Evolutionary conservation across 2,329 filamentous ascomycete species (phyloP), one percentile per base, ranked within the genome.

Genomic region (Sclerotinia nivalis): DNA sequence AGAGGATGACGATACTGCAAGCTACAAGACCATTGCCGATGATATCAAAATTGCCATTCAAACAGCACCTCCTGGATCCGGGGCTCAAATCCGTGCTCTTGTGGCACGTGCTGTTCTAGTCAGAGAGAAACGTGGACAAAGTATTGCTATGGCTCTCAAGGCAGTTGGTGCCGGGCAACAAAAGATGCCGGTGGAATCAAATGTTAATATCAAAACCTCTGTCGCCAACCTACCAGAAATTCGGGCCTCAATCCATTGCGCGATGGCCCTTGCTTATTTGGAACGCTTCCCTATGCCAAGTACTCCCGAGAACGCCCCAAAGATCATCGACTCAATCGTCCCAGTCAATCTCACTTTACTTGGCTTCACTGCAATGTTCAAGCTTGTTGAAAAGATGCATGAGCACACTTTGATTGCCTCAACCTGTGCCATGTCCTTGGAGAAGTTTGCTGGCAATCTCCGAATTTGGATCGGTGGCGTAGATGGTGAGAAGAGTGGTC

Each of bases 41-140:
- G 84, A 88, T 69, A 84, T 97, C 45, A 84, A 88, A 0, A 83
- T 92, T 47, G 93, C 94, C 2, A 84, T 93, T 72, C 86, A 87
- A 70, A 86, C 89, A 10, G 92, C 94, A 0, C 95, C 95, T 0
- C 88, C 91, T 50, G 91, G 91, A 18, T 97, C 93, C 1, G 87
- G 88, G 31, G 90, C 92, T 22, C 87, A 88, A 71, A 81, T 86
- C 22, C 87, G 87, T 47, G 87, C 86, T 31, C 81, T 89, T 2
- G 83, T 89, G 45, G 85, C 88, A 4, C 85, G 85, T 31, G 87
- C 88, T 5, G 81, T 89, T 25, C 79, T 90, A 22, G 79, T 84
- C 37, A 81, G 86, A 37, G 82, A 86, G 74, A 84, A 83, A 69
- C 85, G 86, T 55, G 85, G 84, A 54, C 80, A 81, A 52, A 86